Evolutionary conservation across 2,329 filamentous ascomycete species (phyloP), one percentile per base, ranked within the genome.

Genomic region (Xylariaceae sp.): DNA sequence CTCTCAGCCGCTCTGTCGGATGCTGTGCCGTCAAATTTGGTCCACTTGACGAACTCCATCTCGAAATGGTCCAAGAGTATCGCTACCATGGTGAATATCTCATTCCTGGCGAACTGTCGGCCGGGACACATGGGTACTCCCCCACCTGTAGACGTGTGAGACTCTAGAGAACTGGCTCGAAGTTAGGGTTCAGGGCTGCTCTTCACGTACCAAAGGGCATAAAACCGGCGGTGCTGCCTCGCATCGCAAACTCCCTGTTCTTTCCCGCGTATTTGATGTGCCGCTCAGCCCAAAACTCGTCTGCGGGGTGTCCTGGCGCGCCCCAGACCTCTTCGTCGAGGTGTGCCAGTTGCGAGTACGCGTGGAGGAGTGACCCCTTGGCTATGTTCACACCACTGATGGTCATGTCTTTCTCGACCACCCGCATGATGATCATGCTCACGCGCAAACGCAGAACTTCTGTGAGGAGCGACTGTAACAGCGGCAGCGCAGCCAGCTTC

Each of bases 21-120:
- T 27, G 25, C 7, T 27, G 25, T 10, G 13, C 25, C 25, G 25
- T 27, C 25, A 27, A 27, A 27, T 10, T 15, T 27, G 13, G 25
- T 27, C 25, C 25, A 27, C 13, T 27, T 27, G 25, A 27, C 25
- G 13, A 27, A 27, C 25, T 27, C 25, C 25, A 27, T 27, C 25
- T 27, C 25, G 25, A 27, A 27, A 27, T 13, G 25, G 25, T 27
- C 25, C 9, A 27, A 9, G 9, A 27, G 25, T 27, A 27, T 27
- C 13, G 25, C 25, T 14, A 27, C 25, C 25, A 27, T 27, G 8
- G 25, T 27, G 13, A 27, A 27, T 27, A 27, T 27, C 25, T 27
- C 25, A 13, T 27, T 27, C 25, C 13, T 27, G 14, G 25, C 25
- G 14, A 27, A 27, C 13, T 27, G 25, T 9, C 25, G 25, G 6